These are phyloP conservation scores for Phoenix roebelenii DNA, from an alignment of 176 grass and related monocot species.

Conservation along the genomic window DNA sequence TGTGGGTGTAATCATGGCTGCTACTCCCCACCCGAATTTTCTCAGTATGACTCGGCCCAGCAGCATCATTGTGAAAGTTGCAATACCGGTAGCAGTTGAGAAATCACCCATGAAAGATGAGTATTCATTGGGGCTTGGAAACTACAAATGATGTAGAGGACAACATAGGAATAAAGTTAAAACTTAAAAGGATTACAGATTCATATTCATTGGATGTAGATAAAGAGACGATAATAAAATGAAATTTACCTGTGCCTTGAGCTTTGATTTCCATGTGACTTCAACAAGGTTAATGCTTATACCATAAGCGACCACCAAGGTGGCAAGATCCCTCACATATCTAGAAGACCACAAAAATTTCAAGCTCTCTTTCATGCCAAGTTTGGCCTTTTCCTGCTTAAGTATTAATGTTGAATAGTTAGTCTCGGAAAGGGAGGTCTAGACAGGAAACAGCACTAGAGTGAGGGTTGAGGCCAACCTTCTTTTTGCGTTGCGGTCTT, in stretches of 20 bases:
- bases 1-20: slow-evolving; percentile 92
- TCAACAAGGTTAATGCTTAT: slow-evolving; percentile 99
- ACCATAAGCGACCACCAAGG: slow-evolving; percentile 93
- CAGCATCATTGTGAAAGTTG: slow-evolving; percentile 99
- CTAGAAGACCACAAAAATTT: slow-evolving; percentile 82
- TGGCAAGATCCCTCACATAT: slow-evolving; percentile 99
- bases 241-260: slow-evolving; percentile 80
- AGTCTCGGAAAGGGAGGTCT: slow-evolving; percentile 10
- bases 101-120: slow-evolving; percentile 99
- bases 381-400: slow-evolving; percentile 81
- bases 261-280: slow-evolving; percentile 97
- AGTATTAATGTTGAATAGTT: slow-evolving; percentile 14
- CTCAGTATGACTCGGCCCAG: slow-evolving; percentile 78
- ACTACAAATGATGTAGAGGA: slow-evolving; percentile 29
- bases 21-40: slow-evolving; percentile 93
- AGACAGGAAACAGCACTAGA: not conserved
- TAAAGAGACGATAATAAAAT: not conserved
- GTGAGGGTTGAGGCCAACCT: slow-evolving; percentile 38
- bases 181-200: not conserved
- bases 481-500: slow-evolving; percentile 53
- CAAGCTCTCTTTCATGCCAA: slow-evolving; percentile 87
- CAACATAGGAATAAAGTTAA: not conserved
- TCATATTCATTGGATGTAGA: not conserved
- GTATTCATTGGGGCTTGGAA: slow-evolving; percentile 93
- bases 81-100: slow-evolving; percentile 90